Evolutionary conservation across 2,329 filamentous ascomycete genomes (phyloP).

Genomic region (Cladosporium sp.): DNA sequence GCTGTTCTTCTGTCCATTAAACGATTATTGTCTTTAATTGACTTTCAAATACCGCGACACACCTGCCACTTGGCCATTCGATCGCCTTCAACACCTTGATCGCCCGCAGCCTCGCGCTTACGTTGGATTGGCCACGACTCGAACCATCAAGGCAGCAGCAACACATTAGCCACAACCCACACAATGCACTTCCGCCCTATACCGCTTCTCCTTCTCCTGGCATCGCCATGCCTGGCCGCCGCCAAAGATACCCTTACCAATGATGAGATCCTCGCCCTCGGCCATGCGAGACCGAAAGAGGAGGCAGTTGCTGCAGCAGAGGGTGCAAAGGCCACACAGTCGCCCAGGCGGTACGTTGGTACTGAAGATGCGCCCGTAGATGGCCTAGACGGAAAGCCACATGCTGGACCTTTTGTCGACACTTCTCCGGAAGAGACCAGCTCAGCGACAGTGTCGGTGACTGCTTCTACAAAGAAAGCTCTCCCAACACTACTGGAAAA

Average conservation of each 20-base stretch:
- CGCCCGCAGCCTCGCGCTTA: background rate
- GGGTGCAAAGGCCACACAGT: slow-evolving; percentile 27
- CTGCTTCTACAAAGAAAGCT: slow-evolving; percentile 35
- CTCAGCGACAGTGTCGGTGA: slow-evolving; percentile 29
- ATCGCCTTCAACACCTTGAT: background rate
- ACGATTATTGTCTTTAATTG: slow-evolving; percentile 2
- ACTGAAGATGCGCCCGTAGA: slow-evolving; percentile 87
- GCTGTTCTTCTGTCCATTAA: slow-evolving; percentile 5
- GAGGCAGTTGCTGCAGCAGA: background rate
- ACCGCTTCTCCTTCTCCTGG: slow-evolving; percentile 60
- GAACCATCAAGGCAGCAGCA: background rate
- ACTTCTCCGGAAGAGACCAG: slow-evolving; percentile 38
- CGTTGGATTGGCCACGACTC: background rate
- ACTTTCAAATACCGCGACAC: background rate
- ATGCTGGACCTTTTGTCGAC: slow-evolving; percentile 77
- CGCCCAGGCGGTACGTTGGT: slow-evolving; percentile 44
- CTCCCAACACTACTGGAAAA: slow-evolving; percentile 35
- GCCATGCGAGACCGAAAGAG: slow-evolving; percentile 20
- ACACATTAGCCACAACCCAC: slow-evolving; percentile 20
- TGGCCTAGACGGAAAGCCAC: slow-evolving; percentile 89
- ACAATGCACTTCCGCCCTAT: slow-evolving; percentile 59
- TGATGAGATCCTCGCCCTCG: slow-evolving; percentile 30
- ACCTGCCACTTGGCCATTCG: background rate
- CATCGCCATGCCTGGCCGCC: slow-evolving; percentile 55
- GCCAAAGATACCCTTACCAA: slow-evolving; percentile 38